Evolutionary conservation across 2,329 filamentous ascomycete genomes (phyloP).

Genomic region (Aspergillus sp.): DNA sequence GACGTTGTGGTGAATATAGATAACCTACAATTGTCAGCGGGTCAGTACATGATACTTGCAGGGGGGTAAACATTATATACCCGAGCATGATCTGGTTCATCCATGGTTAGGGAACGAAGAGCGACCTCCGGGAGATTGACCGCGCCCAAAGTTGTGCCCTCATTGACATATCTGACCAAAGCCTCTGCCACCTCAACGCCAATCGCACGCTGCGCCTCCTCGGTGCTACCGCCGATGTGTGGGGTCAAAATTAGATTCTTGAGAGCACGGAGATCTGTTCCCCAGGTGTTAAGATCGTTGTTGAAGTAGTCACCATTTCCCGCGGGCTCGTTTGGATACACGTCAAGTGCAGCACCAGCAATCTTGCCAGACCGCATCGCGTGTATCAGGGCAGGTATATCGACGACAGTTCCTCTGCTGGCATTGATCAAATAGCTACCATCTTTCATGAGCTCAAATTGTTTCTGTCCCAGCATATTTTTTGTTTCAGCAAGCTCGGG

Average conservation of each 20-base stretch:
- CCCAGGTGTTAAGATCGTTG: slow-evolving; percentile 77
- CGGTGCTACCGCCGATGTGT: slow-evolving; percentile 95
- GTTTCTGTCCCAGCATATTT: slow-evolving; percentile 78
- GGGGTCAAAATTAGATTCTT: slow-evolving; percentile 95
- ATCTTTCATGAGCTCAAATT: slow-evolving; percentile 86
- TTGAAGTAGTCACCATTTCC: slow-evolving; percentile 96
- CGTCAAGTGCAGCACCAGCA: slow-evolving; percentile 92
- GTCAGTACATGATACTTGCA: neutral
- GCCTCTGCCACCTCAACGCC: slow-evolving; percentile 89
- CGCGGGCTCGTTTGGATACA: slow-evolving; percentile 90
- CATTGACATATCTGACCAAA: slow-evolving; percentile 91
- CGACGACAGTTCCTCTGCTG: slow-evolving; percentile 87
- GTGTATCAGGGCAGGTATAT: slow-evolving; percentile 87
- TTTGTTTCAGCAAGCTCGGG: slow-evolving; percentile 90
- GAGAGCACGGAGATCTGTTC: slow-evolving; percentile 76
- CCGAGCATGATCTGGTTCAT: slow-evolving; percentile 85
- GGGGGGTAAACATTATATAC: slow-evolving; percentile 43
- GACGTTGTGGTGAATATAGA: slow-evolving; percentile 96
- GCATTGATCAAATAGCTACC: slow-evolving; percentile 96
- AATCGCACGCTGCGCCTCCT: slow-evolving; percentile 95
- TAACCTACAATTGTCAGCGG: slow-evolving; percentile 57
- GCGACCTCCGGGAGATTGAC: slow-evolving; percentile 97
- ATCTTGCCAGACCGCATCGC: slow-evolving; percentile 83
- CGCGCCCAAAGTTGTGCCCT: slow-evolving; percentile 83
- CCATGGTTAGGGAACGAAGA: slow-evolving; percentile 82